Conservation (phyloP, 208 protist species). For the Crithidia expoeki region DNA sequence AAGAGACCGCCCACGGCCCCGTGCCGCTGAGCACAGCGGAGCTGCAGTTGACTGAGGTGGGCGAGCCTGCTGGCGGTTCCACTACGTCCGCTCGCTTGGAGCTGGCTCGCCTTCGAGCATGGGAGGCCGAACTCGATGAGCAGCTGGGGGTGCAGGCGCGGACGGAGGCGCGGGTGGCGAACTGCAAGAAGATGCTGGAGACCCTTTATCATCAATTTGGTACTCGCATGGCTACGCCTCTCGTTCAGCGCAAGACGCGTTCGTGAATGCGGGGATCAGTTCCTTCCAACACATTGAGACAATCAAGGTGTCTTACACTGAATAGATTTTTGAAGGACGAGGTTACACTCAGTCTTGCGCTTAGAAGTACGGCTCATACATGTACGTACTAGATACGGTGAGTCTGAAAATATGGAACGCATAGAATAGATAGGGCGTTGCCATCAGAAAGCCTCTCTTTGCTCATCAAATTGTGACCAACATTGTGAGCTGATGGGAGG, state of each 20-base stretch:
- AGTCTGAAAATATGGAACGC: too few relatives aligned
- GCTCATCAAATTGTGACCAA: too few relatives aligned
- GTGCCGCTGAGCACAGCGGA: slow-evolving; percentile 21
- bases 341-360: too few relatives aligned
- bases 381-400: too few relatives aligned
- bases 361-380: too few relatives aligned
- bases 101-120: slow-evolving; percentile 38
- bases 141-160: slow-evolving; percentile 16
- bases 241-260: background rate
- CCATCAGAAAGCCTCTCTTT: too few relatives aligned
- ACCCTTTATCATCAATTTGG: slow-evolving; percentile 35
- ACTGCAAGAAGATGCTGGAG: slow-evolving; percentile 26
- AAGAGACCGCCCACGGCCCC: slow-evolving; percentile 19
- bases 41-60: slow-evolving; percentile 61
- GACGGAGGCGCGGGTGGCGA: slow-evolving; percentile 4
- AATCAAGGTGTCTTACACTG: background rate
- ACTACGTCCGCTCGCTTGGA: slow-evolving; percentile 77
- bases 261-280: background rate
- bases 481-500: too few relatives aligned
- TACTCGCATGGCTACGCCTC: slow-evolving; percentile 36
- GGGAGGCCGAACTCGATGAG: slow-evolving; percentile 13
- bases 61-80: slow-evolving; percentile 38
- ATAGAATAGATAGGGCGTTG: too few relatives aligned
- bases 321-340: background rate
- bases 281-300: too few relatives aligned